phyloP scores from a whole-genome alignment of 1,284 basidiomycete genomes.

The Trichosporon sp. region DNA sequence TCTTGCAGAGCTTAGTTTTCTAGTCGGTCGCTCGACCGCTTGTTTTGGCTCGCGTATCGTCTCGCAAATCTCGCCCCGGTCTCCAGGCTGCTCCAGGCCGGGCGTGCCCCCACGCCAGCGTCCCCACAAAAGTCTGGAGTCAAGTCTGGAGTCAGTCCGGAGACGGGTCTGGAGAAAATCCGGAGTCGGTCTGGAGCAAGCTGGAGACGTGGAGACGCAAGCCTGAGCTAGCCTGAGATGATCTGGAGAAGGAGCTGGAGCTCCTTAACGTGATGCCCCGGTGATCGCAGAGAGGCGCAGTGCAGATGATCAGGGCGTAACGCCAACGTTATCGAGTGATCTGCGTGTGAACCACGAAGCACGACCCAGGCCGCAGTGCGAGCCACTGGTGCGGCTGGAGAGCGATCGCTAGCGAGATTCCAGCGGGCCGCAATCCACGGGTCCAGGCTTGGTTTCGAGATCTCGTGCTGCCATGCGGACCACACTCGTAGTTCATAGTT shows the following conservation, averaged over 20 bases:
- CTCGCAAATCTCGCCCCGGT: background rate
- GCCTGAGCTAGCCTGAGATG: background rate
- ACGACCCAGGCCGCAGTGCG: background rate
- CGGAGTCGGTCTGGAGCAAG: background rate
- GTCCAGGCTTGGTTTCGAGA: background rate
- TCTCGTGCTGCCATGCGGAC: background rate
- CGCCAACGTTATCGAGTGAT: background rate
- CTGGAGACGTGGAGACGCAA: background rate
- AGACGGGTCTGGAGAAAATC: background rate
- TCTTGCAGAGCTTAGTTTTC: background rate
- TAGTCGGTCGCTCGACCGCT: no score
- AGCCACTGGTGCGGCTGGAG: background rate
- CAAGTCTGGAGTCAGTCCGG: background rate
- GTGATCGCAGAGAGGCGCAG: background rate
- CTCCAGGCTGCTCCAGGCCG: background rate
- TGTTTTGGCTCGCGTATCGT: background rate
- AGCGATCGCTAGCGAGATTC: conserved; percentile 6
- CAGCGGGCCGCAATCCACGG: background rate
- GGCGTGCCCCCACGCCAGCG: background rate
- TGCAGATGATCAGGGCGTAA: conserved; percentile 3
- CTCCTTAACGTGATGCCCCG: background rate
- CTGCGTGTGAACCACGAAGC: background rate
- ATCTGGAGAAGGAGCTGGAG: background rate
- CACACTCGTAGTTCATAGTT: no score
- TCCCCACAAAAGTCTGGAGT: background rate